A percentile compares a stretch with the other conserved stretches of the same genome.
phyloP scores from a whole-genome alignment of 768 basidiomycete genomes.

The Rhizopogon sp. region DNA sequence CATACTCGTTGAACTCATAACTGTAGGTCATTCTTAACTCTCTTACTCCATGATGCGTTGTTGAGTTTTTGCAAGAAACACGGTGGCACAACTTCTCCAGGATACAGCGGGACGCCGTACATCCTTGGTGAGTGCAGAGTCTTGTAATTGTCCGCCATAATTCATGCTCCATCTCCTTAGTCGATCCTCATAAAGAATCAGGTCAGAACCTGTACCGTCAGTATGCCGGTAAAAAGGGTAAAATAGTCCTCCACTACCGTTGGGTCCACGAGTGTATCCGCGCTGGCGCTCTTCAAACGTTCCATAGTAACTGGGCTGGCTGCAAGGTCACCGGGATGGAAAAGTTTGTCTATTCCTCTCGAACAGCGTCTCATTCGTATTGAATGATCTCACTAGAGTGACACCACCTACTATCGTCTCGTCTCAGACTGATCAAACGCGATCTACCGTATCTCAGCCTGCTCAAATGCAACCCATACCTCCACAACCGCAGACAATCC shows the following conservation, averaged over 20 bases:
- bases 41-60: neutral
- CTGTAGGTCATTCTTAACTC: conserved; percentile 41
- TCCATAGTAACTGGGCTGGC: conserved; percentile 71
- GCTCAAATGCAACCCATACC: conserved; percentile 23
- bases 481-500: conserved; percentile 21
- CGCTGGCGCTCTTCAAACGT: conserved; percentile 64
- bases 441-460: conserved; percentile 16
- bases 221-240: conserved; percentile 74
- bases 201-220: conserved; percentile 81
- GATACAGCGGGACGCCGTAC: conserved; percentile 76
- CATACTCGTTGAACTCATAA: conserved; percentile 55
- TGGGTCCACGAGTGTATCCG: conserved; percentile 81
- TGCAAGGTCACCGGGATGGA: conserved; percentile 78
- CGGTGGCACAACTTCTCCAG: conserved; percentile 67
- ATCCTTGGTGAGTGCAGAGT: conserved; percentile 58
- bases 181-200: conserved; percentile 72
- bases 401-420: conserved; percentile 16
- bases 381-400: conserved; percentile 14
- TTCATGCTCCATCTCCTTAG: conserved; percentile 30
- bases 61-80: conserved; percentile 49
- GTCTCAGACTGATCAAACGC: conserved; percentile 16
- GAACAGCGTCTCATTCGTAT: neutral
- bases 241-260: conserved; percentile 65
- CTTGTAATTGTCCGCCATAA: neutral
- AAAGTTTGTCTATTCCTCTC: conserved; percentile 38